phyloP scores from a whole-genome alignment of 1,284 basidiomycete species.

The Vanrija pseudolonga region DNA sequence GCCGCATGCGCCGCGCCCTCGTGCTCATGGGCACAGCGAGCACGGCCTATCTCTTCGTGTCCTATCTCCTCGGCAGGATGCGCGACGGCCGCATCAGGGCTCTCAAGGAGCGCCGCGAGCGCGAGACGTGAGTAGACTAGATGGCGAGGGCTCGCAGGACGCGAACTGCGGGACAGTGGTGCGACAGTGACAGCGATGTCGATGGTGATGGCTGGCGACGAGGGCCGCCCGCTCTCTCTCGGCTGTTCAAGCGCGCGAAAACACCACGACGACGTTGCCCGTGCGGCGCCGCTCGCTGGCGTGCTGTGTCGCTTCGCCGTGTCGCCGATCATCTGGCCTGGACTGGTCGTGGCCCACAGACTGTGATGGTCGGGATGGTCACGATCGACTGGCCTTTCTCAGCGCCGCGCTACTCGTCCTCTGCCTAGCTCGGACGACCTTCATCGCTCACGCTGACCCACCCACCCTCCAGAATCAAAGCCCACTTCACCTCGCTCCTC shows the following conservation, averaged over 20 bases:
- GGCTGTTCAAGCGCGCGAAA: no score
- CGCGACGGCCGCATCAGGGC: conserved; percentile 34
- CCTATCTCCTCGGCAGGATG: conserved; percentile 36
- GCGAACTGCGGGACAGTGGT: neutral
- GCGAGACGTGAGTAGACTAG: conserved; percentile 39
- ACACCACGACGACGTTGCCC: neutral
- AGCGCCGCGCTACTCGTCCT: no score
- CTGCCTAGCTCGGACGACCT: no score
- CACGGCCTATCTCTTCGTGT: conserved; percentile 35
- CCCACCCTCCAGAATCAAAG: conserved; percentile 42
- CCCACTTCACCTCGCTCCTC: conserved; percentile 44
- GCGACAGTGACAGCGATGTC: neutral
- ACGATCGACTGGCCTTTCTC: no score
- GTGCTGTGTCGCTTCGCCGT: no score
- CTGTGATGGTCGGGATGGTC: no score
- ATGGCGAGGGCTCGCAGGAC: no score
- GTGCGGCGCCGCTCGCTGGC: neutral
- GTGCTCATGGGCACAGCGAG: conserved; percentile 32
- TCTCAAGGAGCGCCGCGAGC: conserved; percentile 32
- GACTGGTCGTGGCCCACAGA: no score
- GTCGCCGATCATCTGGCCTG: no score
- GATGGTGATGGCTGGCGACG: neutral
- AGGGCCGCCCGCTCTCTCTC: no score
- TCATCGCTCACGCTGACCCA: neutral
- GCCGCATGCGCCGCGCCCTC: conserved; percentile 32